A percentile compares a stretch with the other conserved stretches of the same genome.
These are phyloP conservation scores for Gossypium stocksii DNA, from an alignment of 345 rosid species.

Conservation along the genomic window DNA sequence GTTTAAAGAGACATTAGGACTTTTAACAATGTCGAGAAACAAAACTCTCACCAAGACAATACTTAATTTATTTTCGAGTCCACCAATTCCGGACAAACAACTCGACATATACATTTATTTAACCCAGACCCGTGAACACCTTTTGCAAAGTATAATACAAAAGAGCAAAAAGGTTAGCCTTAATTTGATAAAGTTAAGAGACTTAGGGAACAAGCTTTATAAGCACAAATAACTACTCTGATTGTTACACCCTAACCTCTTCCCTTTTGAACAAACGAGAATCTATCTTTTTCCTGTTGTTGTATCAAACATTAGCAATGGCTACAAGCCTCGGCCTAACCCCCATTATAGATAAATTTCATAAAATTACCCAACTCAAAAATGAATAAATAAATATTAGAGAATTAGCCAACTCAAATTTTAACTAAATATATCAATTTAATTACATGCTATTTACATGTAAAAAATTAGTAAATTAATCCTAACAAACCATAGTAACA, in stretches of 20 bases:
- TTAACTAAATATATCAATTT: background rate
- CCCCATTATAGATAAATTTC: background rate
- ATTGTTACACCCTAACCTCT: slow-evolving; percentile 10
- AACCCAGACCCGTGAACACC: no score
- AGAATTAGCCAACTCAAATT: no score
- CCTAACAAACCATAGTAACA: background rate
- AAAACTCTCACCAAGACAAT: no score
- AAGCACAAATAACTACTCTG: slow-evolving; percentile 3
- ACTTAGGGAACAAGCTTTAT: slow-evolving; percentile 1
- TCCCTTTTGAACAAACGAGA: background rate
- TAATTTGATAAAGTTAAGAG: slow-evolving; percentile 5
- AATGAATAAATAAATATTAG: no score
- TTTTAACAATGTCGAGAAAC: no score
- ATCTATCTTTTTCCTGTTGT: background rate
- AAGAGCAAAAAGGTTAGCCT: background rate
- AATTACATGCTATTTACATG: background rate
- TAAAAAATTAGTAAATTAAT: background rate
- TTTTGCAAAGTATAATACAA: background rate
- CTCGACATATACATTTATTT: no score
- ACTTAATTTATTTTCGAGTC: no score
- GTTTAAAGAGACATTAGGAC: no score
- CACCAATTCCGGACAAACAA: no score
- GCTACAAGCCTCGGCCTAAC: background rate
- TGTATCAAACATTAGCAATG: background rate
- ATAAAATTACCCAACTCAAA: background rate